Conservation (phyloP, 208 protist genomes). For the Novymonas esmeraldas region DNA sequence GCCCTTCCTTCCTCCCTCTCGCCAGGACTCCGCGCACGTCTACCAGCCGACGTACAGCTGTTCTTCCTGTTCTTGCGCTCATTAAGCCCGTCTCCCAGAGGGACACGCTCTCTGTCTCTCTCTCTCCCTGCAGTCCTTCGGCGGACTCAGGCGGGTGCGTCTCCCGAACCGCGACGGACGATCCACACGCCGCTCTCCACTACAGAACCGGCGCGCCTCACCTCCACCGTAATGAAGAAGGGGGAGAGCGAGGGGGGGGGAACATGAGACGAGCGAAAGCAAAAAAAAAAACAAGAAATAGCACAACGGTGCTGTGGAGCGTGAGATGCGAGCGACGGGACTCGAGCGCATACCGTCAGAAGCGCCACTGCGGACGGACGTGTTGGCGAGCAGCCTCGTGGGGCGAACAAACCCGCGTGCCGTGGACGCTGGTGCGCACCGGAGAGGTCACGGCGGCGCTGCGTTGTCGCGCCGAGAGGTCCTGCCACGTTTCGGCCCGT, state of each 20-base stretch:
- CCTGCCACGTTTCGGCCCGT: slow-evolving; percentile 21
- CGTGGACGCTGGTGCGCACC: slow-evolving; percentile 11
- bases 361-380: background rate
- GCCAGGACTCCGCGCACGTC: background rate
- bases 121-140: background rate
- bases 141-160: background rate
- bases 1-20: background rate
- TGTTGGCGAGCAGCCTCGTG: background rate
- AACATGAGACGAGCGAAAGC: too few relatives aligned
- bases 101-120: background rate
- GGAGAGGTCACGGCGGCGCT: background rate
- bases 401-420: background rate
- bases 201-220: too few relatives aligned
- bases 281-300: background rate
- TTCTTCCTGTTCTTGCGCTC: background rate
- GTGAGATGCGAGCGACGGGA: background rate
- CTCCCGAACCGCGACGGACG: too few relatives aligned
- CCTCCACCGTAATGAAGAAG: too few relatives aligned
- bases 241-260: too few relatives aligned
- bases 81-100: background rate
- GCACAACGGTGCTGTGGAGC: background rate
- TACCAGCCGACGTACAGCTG: too few relatives aligned
- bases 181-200: too few relatives aligned
- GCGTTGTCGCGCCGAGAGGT: slow-evolving; percentile 24
- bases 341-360: too few relatives aligned